Percentiles rank a stretch among this genome's conserved stretches.
These are phyloP conservation scores for Polyplosphaeria fusca DNA, from an alignment of 495 filamentous ascomycete species.

Conservation along the genomic window DNA sequence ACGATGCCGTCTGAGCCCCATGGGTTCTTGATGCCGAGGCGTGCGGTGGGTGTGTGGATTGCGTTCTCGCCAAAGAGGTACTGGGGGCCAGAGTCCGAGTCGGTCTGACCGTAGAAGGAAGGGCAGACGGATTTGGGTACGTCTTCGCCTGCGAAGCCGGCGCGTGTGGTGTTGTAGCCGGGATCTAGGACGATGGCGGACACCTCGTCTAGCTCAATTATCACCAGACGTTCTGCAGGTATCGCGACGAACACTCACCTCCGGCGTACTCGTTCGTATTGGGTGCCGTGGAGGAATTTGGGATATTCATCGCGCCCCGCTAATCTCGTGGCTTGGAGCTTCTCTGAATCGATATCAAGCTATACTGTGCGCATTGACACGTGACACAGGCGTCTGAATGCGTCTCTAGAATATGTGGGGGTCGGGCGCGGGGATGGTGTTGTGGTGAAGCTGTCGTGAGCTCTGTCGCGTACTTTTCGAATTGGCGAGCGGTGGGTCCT, in stretches of 20 bases:
- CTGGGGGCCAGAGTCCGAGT: constrained; percentile 53
- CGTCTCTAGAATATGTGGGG: constrained; percentile 1
- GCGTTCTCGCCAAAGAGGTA: constrained; percentile 81
- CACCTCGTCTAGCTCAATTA: constrained; percentile 68
- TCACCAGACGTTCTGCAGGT: not conserved
- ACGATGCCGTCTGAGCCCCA: constrained; percentile 87
- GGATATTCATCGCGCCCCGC: constrained; percentile 24
- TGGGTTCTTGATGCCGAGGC: constrained; percentile 81
- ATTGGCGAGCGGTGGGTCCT: not conserved
- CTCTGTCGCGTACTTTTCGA: constrained; percentile 15
- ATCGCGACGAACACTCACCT: constrained; percentile 16
- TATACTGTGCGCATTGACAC: constrained; percentile 15
- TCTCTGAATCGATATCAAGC: not conserved
- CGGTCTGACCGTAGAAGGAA: constrained; percentile 72
- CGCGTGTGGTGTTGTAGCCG: constrained; percentile 84
- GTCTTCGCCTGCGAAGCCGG: constrained; percentile 97
- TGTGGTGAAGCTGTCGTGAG: constrained; percentile 14
- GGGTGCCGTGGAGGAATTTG: constrained; percentile 30
- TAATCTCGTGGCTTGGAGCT: not conserved
- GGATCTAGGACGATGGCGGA: constrained; percentile 95
- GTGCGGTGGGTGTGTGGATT: constrained; percentile 69
- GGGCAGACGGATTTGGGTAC: constrained; percentile 89
- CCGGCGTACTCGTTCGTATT: constrained; percentile 34
- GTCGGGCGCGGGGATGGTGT: constrained; percentile 5
- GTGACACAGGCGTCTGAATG: not conserved